Evolutionary conservation across 495 filamentous ascomycete species (phyloP).

Genomic region (Penicillium cinerascens): DNA sequence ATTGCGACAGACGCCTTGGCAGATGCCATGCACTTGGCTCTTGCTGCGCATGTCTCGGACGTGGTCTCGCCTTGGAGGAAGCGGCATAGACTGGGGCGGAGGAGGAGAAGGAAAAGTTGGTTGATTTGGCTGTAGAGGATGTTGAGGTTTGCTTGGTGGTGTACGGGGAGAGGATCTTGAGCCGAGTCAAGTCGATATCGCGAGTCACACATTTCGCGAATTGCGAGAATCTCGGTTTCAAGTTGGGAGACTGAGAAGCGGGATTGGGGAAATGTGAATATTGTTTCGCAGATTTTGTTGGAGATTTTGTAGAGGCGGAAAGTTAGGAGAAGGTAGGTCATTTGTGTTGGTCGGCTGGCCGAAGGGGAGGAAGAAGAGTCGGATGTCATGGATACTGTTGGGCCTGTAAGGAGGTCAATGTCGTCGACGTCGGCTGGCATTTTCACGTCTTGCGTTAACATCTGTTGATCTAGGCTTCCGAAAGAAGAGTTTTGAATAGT

Average conservation of each 20-base stretch:
- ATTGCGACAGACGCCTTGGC: conserved; percentile 41
- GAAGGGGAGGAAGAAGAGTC: conserved; percentile 18
- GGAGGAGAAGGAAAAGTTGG: conserved; percentile 45
- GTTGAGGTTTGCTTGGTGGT: conserved; percentile 44
- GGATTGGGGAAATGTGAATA: conserved; percentile 35
- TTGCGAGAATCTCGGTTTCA: conserved; percentile 35
- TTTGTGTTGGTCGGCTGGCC: conserved; percentile 40
- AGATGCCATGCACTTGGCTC: conserved; percentile 41
- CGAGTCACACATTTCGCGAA: conserved; percentile 38
- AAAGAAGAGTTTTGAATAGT: conserved; percentile 40
- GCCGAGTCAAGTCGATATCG: conserved; percentile 33
- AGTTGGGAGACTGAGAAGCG: conserved; percentile 27
- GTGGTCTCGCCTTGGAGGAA: conserved; percentile 41
- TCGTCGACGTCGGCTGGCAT: conserved; percentile 45
- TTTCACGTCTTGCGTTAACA: conserved; percentile 32
- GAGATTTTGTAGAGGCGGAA: conserved; percentile 40
- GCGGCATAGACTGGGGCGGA: conserved; percentile 40
- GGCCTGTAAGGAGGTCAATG: conserved; percentile 37
- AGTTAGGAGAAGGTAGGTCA: conserved; percentile 46
- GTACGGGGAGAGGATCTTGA: conserved; percentile 25
- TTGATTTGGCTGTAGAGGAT: conserved; percentile 48
- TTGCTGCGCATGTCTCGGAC: conserved; percentile 34
- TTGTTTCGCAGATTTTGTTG: conserved; percentile 39
- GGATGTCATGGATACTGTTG: conserved; percentile 8
- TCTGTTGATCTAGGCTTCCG: conserved; percentile 27